Evolutionary conservation across 768 basidiomycete species (phyloP).

Genomic region (Leucosporidium scottii): DNA sequence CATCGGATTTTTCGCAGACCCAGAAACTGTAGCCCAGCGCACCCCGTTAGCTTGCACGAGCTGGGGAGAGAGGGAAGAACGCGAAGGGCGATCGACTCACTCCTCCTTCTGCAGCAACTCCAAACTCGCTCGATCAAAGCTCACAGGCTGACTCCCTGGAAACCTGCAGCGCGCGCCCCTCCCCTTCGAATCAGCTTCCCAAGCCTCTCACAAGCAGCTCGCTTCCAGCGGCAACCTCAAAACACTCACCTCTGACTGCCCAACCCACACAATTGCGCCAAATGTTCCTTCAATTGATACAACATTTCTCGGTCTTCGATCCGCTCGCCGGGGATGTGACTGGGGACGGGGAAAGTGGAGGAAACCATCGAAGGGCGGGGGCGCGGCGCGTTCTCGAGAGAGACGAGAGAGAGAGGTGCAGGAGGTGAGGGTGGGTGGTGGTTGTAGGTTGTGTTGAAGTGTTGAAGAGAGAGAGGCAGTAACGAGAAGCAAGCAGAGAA

Average conservation of each 20-base stretch:
- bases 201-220: not conserved
- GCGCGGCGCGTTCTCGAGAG: too few species aligned
- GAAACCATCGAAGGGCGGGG: not conserved
- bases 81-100: slow-evolving; percentile 48
- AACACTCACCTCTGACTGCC: not conserved
- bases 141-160: slow-evolving; percentile 92
- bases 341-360: slow-evolving; percentile 24
- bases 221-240: too few species aligned
- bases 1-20: slow-evolving; percentile 99
- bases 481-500: not conserved
- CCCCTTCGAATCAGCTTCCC: not conserved
- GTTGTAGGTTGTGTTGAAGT: not conserved
- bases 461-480: not conserved
- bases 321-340: slow-evolving; percentile 31
- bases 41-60: too few species aligned
- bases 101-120: slow-evolving; percentile 72
- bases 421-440: not conserved
- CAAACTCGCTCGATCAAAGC: slow-evolving; percentile 66
- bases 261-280: slow-evolving; percentile 29
- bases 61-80: not conserved
- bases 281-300: slow-evolving; percentile 27
- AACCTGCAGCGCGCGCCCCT: slow-evolving; percentile 52
- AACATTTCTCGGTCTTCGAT: slow-evolving; percentile 27
- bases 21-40: slow-evolving; percentile 83
- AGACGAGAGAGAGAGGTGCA: too few species aligned